Evolutionary conservation across 2,329 filamentous ascomycete species (phyloP).

Genomic region (Colletotrichum liaoningense): DNA sequence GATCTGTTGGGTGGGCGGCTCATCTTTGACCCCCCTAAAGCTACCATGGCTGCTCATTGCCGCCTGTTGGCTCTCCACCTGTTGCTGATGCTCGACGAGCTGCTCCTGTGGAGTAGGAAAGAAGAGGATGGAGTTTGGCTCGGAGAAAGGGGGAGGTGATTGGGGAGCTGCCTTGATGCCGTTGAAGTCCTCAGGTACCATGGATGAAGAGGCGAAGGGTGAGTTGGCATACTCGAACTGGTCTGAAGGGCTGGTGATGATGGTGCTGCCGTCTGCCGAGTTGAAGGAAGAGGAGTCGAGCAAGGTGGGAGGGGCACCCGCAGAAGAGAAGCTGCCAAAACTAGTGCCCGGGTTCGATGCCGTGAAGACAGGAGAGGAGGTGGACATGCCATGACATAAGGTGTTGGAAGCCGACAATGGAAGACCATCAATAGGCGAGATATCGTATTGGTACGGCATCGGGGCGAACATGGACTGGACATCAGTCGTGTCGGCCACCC

Average conservation of each 20-base stretch:
- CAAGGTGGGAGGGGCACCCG: conserved; percentile 11
- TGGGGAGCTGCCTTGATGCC: conserved; percentile 8
- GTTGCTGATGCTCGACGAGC: background rate
- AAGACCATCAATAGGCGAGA: conserved; percentile 14
- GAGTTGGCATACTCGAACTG: conserved; percentile 27
- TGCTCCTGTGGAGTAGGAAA: conserved; percentile 22
- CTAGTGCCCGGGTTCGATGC: conserved; percentile 15
- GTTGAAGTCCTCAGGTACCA: conserved; percentile 14
- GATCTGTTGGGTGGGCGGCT: background rate
- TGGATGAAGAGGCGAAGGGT: conserved; percentile 13
- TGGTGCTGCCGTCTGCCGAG: conserved; percentile 4
- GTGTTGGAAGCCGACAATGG: background rate
- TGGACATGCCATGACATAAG: conserved; percentile 14
- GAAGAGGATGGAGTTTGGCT: conserved; percentile 18
- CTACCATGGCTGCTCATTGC: background rate
- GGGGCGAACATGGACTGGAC: conserved; percentile 34
- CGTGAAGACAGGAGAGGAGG: conserved; percentile 21
- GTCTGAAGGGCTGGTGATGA: conserved; percentile 14
- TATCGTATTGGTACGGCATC: conserved; percentile 24
- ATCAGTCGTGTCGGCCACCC: conserved; percentile 12
- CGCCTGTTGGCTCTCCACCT: conserved; percentile 1
- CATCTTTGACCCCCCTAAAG: background rate
- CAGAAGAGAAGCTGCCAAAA: conserved; percentile 35
- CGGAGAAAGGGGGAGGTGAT: conserved; percentile 22
- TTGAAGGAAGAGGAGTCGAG: conserved; percentile 29